phyloP scores from a whole-genome alignment of 192 early-diverging fungal species.

The Cladochytrium replicatum region DNA sequence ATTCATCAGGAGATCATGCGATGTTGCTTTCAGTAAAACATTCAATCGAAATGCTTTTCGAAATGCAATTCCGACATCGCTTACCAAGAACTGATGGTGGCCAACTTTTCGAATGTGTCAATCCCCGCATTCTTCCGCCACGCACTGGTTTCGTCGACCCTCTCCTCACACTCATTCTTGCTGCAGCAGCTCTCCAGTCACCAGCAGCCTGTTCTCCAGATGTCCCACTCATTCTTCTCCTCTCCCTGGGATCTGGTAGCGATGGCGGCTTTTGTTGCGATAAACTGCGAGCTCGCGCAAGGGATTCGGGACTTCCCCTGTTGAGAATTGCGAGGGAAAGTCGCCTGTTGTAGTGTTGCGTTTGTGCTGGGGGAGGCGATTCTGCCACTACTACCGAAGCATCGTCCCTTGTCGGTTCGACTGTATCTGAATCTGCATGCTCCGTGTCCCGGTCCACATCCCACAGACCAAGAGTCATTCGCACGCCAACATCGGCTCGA shows the following conservation, averaged over 20 bases:
- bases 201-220: not conserved
- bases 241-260: no score
- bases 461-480: constrained; percentile 17
- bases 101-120: constrained; percentile 55
- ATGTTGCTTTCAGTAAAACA: constrained; percentile 23
- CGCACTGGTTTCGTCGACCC: not conserved
- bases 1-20: constrained; percentile 36
- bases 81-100: constrained; percentile 47
- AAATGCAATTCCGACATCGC: constrained; percentile 12
- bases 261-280: no score
- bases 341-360: no score
- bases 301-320: no score
- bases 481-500: constrained; percentile 22
- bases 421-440: not conserved
- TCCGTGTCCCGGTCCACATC: constrained; percentile 6
- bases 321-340: no score
- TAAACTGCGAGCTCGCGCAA: no score
- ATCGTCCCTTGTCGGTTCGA: not conserved
- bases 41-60: constrained; percentile 1
- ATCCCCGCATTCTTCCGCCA: not conserved
- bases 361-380: not conserved
- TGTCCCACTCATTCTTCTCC: not conserved
- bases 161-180: not conserved
- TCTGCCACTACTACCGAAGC: not conserved
- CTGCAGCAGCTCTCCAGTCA: not conserved